Evolutionary conservation across 225 moss, liverwort and hornwort species (phyloP).

Genomic region (Marchantia paleacea): DNA sequence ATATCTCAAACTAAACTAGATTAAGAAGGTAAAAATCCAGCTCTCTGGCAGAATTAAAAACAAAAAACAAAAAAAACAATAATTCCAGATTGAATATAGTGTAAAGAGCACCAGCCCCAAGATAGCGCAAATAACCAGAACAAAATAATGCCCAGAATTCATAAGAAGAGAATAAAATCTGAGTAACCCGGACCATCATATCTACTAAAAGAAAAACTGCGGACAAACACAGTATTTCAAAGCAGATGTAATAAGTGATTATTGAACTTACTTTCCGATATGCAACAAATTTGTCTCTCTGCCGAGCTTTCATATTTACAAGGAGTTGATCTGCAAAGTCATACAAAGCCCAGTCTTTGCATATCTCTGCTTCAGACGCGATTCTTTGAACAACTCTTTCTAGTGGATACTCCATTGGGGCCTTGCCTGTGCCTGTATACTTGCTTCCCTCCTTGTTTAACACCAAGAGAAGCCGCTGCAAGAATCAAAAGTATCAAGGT

Average conservation of each 20-base stretch:
- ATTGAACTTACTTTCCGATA: slow-evolving; percentile 69
- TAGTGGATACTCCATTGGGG: slow-evolving; percentile 90
- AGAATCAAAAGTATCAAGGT: background rate
- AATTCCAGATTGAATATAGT: background rate
- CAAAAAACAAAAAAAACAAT: background rate
- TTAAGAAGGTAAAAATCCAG: background rate
- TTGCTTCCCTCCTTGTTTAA: slow-evolving; percentile 77
- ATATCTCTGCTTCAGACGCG: slow-evolving; percentile 36
- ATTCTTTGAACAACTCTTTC: slow-evolving; percentile 70
- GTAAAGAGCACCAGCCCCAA: background rate
- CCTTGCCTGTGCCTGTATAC: slow-evolving; percentile 82
- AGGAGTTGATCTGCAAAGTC: slow-evolving; percentile 71
- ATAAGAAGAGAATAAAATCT: too few species aligned
- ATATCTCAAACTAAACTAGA: background rate
- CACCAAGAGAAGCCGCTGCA: slow-evolving; percentile 81
- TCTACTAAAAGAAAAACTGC: too few species aligned
- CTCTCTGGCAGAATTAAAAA: background rate
- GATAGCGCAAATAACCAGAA: background rate
- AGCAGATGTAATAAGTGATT: too few species aligned
- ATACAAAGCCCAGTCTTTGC: slow-evolving; percentile 54
- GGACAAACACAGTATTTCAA: too few species aligned
- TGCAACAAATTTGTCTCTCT: slow-evolving; percentile 85
- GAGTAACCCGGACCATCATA: too few species aligned
- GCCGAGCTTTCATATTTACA: slow-evolving; percentile 66
- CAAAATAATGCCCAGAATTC: background rate